Base-by-base conservation (phyloP, 2,329 filamentous ascomycete species). In the Colletotrichum lini region DNA sequence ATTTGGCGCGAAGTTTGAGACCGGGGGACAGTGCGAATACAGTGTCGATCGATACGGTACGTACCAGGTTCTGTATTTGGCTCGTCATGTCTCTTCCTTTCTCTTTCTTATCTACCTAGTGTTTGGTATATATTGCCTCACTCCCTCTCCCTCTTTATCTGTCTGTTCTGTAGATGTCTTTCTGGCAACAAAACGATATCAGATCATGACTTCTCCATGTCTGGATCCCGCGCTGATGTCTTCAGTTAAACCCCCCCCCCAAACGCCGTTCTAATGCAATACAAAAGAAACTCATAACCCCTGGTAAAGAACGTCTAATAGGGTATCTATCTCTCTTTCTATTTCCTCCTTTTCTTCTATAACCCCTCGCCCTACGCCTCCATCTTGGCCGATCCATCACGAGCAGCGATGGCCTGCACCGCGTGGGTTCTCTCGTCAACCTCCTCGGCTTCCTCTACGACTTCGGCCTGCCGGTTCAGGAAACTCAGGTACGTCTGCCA, bases 401-500 rank as follows among this genome's bases (percentile, higher is more conserved):
- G 47, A 5, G 42, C 16, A 38, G 67, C 58, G 35, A 67, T 54
- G 53, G 42, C 42, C 59, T 66, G 71, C 71, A 71, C 67, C 58
- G 63, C 58, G 12, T 53, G 58, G 8, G 21, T 30, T 54, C 44
- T 73, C 50, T 65, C 56, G 3, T 54, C 56, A 16, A 57, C 58
- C 26, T 70, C 61, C 26, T 69, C 57, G 23, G 69, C 65, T 50
- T 65, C 72, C 44, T 74, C 74, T 30, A 73, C 84, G 59, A 84
- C 84, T 79, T 94, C 94, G 2, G 93, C 94, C 73, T 85, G 84
- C 77, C 92, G 88, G 77, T 97, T 97, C 77, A 97, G 81, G 80
- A 91, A 93, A 75, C 91, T 94, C 76, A 98, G 78, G 85, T 98
- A 98, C 0, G 94, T 95, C 87, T 98, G 95, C 95, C 95, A 98